phyloP scores from a whole-genome alignment of 306 rosid species.

The Quercus rubra region DNA sequence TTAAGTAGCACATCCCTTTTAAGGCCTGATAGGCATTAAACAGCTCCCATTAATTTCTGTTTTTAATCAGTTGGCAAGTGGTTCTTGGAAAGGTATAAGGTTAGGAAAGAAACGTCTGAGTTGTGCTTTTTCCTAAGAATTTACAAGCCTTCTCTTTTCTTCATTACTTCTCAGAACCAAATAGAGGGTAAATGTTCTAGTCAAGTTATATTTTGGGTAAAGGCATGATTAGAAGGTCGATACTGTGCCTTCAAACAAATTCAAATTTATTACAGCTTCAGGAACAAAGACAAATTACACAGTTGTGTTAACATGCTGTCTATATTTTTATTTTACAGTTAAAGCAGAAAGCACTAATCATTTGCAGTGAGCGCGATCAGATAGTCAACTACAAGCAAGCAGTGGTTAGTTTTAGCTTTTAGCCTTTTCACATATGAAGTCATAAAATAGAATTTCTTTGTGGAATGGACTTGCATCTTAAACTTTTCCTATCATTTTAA shows the following conservation, averaged over 20 bases:
- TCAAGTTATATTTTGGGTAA: not conserved
- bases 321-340: conserved; percentile 30
- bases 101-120: not conserved
- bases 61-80: not conserved
- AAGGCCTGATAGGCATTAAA: not conserved
- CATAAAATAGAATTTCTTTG: not conserved
- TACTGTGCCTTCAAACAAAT: not conserved
- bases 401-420: conserved; percentile 39
- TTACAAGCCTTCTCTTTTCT: not conserved
- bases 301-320: not conserved
- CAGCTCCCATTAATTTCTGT: not conserved
- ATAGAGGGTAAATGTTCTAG: not conserved
- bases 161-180: not conserved
- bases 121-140: not conserved
- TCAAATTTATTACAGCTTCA: not conserved
- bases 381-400: conserved; percentile 44
- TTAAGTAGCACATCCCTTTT: not conserved
- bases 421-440: not conserved
- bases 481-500: not conserved
- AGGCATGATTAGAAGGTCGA: not conserved
- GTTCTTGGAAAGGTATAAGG: not conserved
- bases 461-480: not conserved
- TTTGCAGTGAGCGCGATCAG: conserved; percentile 43
- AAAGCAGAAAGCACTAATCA: conserved; percentile 45
- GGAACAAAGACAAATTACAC: not conserved